Evolutionary conservation across 2,329 filamentous ascomycete species (phyloP), one percentile per base, ranked within the genome.

Genomic region (Parascedosporium putredinis): DNA sequence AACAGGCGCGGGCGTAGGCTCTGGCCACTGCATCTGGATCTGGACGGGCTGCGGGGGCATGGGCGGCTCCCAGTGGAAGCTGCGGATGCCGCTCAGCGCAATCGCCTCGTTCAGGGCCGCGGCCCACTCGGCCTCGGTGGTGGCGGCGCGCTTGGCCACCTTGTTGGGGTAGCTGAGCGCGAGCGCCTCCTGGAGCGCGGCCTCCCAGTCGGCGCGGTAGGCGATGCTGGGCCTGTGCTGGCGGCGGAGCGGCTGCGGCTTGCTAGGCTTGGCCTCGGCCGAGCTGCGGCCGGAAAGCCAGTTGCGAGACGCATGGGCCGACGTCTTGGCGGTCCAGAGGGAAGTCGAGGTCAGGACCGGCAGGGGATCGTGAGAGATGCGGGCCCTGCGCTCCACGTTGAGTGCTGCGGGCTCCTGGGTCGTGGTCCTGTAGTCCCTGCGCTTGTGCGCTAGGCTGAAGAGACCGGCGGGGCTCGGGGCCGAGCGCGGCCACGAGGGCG

Each of bases 151-250:
- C 47, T 43, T 49, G 25, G 20, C 38, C 18, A 22, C 18, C 47
- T 20, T 40, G 9, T 14, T n/a, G 12, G 47, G 34, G 24, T 49
- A 31, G 16, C 47, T 49, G 7, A 61, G 59, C 4, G 57, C 52
- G 22, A 67, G 53, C 16, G 68, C 66, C 46, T 63, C 53, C 3
- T 60, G 53, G 1, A 74, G 62, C 3, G 71, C 71, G 16, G 58
- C 57, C 7, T 63, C 58, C 70, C 70, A 72, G 45, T 67, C 59
- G 1, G 48, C 57, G 12, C 48, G 51, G 22, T 59, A 60, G 18
- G 56, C 59, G 23, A 56, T 43, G 18, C 10, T 31, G 23, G n/a
- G 31, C n/a, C 18, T 23, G 48, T 47, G 2, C 42, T 51, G 8
- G 40, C 42, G 25, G 33, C 29, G 22, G 20, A 3, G 12, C 14